phyloP scores from a whole-genome alignment of 352 stramenopile species.

The Pythium periplocum region DNA sequence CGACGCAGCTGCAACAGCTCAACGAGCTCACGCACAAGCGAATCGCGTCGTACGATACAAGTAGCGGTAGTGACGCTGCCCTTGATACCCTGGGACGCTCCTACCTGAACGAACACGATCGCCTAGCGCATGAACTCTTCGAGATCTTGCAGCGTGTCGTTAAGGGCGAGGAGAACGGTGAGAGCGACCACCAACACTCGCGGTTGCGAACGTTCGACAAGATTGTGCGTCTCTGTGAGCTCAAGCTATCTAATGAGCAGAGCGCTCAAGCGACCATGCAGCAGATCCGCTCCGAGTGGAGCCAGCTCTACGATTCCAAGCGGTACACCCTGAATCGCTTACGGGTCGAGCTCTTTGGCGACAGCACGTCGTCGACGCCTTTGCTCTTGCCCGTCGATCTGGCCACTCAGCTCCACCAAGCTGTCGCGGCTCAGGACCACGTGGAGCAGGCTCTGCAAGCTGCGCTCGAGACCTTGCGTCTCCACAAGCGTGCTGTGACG shows the following conservation, averaged over 20 bases:
- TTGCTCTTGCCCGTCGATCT: conserved; percentile 16
- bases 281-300: conserved; percentile 15
- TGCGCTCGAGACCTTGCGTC: conserved; percentile 12
- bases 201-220: conserved; percentile 24
- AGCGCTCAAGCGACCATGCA: conserved; percentile 4
- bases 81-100: conserved; percentile 10
- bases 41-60: conserved; percentile 8
- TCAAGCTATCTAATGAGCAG: conserved; percentile 9
- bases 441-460: conserved; percentile 14
- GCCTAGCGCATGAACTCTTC: conserved; percentile 15
- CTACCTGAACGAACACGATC: conserved; percentile 17
- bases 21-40: conserved; percentile 12
- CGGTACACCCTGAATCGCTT: conserved; percentile 11
- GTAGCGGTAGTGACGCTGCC: conserved; percentile 3
- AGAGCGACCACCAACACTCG: not conserved
- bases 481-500: conserved; percentile 13
- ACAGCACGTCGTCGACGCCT: conserved; percentile 16
- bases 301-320: conserved; percentile 17
- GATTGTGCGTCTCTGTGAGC: conserved; percentile 16
- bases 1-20: conserved; percentile 1
- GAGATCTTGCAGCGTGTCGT: conserved; percentile 8
- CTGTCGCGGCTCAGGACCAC: conserved; percentile 14
- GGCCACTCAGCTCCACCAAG: conserved; percentile 4
- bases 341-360: conserved; percentile 19
- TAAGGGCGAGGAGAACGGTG: not conserved